Evolutionary conservation across 345 rosid genomes (phyloP).

Genomic region (Trapa bicornis): DNA sequence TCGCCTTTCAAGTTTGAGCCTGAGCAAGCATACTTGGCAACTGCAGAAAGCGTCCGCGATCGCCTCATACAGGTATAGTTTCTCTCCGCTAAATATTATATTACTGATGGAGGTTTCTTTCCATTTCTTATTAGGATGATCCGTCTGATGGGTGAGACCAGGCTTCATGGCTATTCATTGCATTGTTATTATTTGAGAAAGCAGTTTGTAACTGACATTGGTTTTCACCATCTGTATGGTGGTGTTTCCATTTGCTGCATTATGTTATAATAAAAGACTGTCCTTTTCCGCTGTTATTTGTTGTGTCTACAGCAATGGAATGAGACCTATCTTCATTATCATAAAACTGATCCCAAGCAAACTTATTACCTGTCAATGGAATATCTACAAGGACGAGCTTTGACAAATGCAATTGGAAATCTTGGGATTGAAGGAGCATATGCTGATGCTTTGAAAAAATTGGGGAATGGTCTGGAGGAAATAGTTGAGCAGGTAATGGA

Average conservation of each 20-base stretch:
- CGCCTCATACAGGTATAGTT: slow-evolving; percentile 55
- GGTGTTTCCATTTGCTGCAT: neutral
- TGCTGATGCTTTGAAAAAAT: slow-evolving; percentile 59
- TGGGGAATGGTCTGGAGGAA: slow-evolving; percentile 79
- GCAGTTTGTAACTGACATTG: neutral
- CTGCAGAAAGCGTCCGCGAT: slow-evolving; percentile 86
- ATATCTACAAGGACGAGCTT: slow-evolving; percentile 91
- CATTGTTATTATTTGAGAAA: neutral
- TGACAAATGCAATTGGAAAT: slow-evolving; percentile 81
- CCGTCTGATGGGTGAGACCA: neutral
- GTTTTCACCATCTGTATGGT: neutral
- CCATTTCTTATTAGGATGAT: neutral
- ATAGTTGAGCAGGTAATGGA: slow-evolving; percentile 66
- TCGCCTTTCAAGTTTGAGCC: slow-evolving; percentile 85
- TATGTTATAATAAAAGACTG: neutral
- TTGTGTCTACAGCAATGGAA: slow-evolving; percentile 66
- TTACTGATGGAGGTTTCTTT: neutral
- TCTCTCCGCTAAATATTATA: neutral
- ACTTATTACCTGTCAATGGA: slow-evolving; percentile 96
- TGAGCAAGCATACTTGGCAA: slow-evolving; percentile 75
- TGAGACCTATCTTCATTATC: slow-evolving; percentile 66
- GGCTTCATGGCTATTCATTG: neutral
- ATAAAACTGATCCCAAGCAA: slow-evolving; percentile 80
- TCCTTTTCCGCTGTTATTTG: slow-evolving; percentile 5
- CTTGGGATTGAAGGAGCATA: slow-evolving; percentile 60